A percentile compares a stretch with the other conserved stretches of the same genome.
phyloP scores from a whole-genome alignment of 129 eudicot species.

The Tagetes erecta region DNA sequence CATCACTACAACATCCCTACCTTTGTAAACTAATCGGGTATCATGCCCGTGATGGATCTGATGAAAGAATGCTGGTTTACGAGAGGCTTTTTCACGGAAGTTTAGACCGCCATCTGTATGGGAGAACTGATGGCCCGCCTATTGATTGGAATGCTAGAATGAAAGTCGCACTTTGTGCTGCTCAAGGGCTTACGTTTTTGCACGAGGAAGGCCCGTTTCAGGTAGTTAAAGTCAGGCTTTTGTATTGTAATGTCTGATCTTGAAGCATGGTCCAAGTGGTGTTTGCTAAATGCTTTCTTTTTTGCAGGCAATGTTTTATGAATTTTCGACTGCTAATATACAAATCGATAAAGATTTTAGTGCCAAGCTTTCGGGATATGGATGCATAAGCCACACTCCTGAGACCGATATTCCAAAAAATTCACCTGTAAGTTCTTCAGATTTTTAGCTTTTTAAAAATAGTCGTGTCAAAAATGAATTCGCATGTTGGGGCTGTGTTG shows the following conservation, averaged over 20 bases:
- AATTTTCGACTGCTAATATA: slow-evolving; percentile 87
- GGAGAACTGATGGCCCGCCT: slow-evolving; percentile 89
- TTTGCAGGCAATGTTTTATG: slow-evolving; percentile 96
- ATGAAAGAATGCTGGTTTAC: slow-evolving; percentile 75
- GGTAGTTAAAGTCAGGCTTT: slow-evolving; percentile 39
- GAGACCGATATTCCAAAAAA: slow-evolving; percentile 61
- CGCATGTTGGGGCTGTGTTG: background rate
- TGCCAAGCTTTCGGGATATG: slow-evolving; percentile 96
- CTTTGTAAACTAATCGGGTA: slow-evolving; percentile 84
- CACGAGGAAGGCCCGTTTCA: slow-evolving; percentile 99
- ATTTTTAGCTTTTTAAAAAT: background rate
- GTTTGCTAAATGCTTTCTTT: slow-evolving; percentile 7
- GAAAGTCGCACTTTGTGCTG: slow-evolving; percentile 96
- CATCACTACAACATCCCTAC: slow-evolving; percentile 71
- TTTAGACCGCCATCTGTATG: slow-evolving; percentile 81
- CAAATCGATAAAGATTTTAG: slow-evolving; percentile 96
- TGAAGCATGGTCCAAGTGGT: background rate
- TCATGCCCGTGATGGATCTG: slow-evolving; percentile 90
- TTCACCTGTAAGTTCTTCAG: slow-evolving; percentile 33
- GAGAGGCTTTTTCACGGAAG: slow-evolving; percentile 92
- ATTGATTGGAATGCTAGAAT: slow-evolving; percentile 93
- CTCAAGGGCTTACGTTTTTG: slow-evolving; percentile 92
- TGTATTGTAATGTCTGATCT: background rate
- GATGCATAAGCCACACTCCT: slow-evolving; percentile 77
- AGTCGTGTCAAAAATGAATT: background rate